These are phyloP conservation scores for Purshia tridentata DNA, from an alignment of 306 rosid genomes.

Conservation along the genomic window DNA sequence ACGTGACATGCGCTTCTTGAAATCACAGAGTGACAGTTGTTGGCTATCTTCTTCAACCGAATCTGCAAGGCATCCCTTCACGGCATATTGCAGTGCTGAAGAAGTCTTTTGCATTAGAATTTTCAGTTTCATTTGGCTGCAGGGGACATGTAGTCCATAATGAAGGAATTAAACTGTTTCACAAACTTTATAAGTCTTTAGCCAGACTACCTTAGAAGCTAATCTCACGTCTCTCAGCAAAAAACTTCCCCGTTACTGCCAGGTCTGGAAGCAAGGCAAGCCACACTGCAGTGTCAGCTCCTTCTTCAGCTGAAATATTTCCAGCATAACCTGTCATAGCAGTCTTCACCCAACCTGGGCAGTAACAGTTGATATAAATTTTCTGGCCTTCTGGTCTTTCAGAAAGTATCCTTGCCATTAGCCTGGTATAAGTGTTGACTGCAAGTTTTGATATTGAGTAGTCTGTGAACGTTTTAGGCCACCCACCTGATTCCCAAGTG, in stretches of 20 bases:
- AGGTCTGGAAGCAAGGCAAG: slow-evolving; percentile 86
- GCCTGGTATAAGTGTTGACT: slow-evolving; percentile 71
- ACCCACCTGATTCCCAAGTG: slow-evolving; percentile 72
- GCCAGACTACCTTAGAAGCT: slow-evolving; percentile 43
- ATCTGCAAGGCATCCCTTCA: background rate
- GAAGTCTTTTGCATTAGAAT: background rate
- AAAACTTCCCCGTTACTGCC: slow-evolving; percentile 65
- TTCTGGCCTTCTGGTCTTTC: slow-evolving; percentile 63
- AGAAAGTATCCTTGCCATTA: slow-evolving; percentile 54
- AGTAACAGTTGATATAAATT: slow-evolving; percentile 71
- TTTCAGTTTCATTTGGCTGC: background rate
- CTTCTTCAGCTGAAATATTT: slow-evolving; percentile 68
- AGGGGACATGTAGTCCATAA: background rate
- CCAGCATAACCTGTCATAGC: slow-evolving; percentile 90
- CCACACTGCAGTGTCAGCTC: slow-evolving; percentile 95
- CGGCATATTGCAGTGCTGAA: background rate
- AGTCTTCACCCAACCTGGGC: slow-evolving; percentile 96
- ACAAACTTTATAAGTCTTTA: slow-evolving; percentile 6
- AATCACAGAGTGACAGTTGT: background rate
- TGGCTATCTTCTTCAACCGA: background rate
- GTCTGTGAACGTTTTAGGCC: slow-evolving; percentile 78
- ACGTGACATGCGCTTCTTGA: background rate
- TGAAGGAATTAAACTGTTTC: background rate
- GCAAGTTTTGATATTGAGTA: slow-evolving; percentile 85
- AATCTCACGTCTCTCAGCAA: slow-evolving; percentile 83